A percentile compares a stretch with the other conserved stretches of the same genome.
Conservation (phyloP, 495 filamentous ascomycete genomes). For the Hypomontagnella submonticulosa region DNA sequence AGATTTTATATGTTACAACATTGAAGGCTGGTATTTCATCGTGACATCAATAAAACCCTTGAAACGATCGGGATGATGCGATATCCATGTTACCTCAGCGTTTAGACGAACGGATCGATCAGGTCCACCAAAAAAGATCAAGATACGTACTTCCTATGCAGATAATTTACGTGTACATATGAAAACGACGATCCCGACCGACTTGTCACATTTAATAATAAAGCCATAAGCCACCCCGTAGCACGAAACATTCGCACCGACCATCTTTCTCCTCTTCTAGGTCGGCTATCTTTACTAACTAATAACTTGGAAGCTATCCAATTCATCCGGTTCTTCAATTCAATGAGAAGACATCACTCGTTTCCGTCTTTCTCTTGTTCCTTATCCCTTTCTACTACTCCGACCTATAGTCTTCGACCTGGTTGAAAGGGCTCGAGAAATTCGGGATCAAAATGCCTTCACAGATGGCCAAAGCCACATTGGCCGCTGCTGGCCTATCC, state of each 20-base stretch:
- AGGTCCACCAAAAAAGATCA: not conserved
- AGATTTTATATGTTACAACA: too few species aligned
- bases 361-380: slow-evolving; percentile 21
- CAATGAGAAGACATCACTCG: slow-evolving; percentile 18
- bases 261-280: slow-evolving; percentile 13
- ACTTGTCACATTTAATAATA: slow-evolving; percentile 40
- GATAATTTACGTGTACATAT: slow-evolving; percentile 22
- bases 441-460: slow-evolving; percentile 42
- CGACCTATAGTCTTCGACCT: slow-evolving; percentile 27
- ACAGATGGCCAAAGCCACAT: slow-evolving; percentile 46
- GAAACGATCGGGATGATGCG: not conserved
- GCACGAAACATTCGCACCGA: slow-evolving; percentile 12
- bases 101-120: not conserved
- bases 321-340: slow-evolving; percentile 41
- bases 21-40: too few species aligned
- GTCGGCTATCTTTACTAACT: slow-evolving; percentile 8
- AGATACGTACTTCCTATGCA: slow-evolving; percentile 17
- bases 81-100: too few species aligned
- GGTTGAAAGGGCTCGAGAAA: slow-evolving; percentile 24
- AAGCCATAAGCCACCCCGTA: slow-evolving; percentile 25
- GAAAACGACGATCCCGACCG: slow-evolving; percentile 29
- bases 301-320: slow-evolving; percentile 5
- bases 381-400: slow-evolving; percentile 1
- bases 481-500: slow-evolving; percentile 46
- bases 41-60: not conserved